phyloP scores from a whole-genome alignment of 2,329 filamentous ascomycete species.

The Cercospora brassicicola region DNA sequence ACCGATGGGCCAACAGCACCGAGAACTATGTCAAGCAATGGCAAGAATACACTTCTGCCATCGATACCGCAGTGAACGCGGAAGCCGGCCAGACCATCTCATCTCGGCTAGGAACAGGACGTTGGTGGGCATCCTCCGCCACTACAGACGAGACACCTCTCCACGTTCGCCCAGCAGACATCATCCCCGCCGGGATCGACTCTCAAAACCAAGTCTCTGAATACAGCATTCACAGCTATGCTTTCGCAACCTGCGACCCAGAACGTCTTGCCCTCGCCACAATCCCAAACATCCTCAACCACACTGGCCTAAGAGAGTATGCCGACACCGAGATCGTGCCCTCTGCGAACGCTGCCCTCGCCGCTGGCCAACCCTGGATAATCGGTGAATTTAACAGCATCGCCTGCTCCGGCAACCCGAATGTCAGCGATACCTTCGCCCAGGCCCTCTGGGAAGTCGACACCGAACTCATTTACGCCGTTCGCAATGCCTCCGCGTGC shows the following conservation, averaged over 20 bases:
- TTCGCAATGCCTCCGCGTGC: constrained; percentile 42
- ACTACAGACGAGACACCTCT: constrained; percentile 34
- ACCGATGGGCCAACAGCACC: constrained; percentile 32
- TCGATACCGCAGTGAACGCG: constrained; percentile 31
- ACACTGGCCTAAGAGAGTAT: constrained; percentile 32
- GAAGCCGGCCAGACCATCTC: constrained; percentile 8
- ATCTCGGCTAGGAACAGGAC: constrained; percentile 15
- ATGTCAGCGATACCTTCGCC: constrained; percentile 46
- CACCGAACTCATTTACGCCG: constrained; percentile 43
- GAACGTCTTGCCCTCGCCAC: constrained; percentile 30
- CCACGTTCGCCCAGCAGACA: constrained; percentile 33
- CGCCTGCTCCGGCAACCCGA: constrained; percentile 43
- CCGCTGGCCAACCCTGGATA: constrained; percentile 33
- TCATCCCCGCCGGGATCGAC: constrained; percentile 36
- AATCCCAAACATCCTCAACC: constrained; percentile 35
- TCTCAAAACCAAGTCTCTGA: constrained; percentile 30
- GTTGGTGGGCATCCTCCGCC: constrained; percentile 36
- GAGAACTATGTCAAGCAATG: constrained; percentile 35
- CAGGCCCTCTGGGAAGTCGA: constrained; percentile 46
- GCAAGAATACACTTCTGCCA: constrained; percentile 34
- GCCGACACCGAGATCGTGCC: constrained; percentile 35
- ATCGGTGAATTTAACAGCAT: constrained; percentile 48
- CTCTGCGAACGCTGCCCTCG: constrained; percentile 33
- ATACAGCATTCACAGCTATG: constrained; percentile 37
- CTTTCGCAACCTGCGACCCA: constrained; percentile 36